A percentile compares a stretch with the other conserved stretches of the same genome.
These are phyloP conservation scores for Peterozyma xylosa DNA, from an alignment of 805 yeast genomes.

Conservation along the genomic window DNA sequence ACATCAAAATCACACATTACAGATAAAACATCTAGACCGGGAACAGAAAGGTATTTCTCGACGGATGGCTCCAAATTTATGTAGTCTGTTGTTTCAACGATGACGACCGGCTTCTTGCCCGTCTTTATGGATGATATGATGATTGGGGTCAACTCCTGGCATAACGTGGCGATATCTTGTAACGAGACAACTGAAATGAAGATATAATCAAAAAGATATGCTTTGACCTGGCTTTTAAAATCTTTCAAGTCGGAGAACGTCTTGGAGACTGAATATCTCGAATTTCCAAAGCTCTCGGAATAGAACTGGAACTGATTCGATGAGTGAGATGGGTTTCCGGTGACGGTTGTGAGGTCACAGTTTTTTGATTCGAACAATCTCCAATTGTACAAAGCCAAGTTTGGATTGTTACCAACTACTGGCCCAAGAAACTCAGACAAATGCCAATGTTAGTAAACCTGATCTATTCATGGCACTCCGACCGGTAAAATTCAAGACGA, in stretches of 20 bases:
- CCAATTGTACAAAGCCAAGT: constrained; percentile 54
- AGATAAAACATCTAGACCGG: constrained; percentile 36
- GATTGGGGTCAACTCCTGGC: constrained; percentile 28
- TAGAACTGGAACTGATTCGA: constrained; percentile 19
- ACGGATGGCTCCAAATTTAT: constrained; percentile 68
- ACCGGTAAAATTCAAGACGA: too few species aligned
- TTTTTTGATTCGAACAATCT: constrained; percentile 38
- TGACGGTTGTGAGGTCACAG: constrained; percentile 33
- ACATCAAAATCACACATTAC: constrained; percentile 59
- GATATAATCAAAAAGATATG: constrained; percentile 29
- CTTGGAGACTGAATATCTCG: constrained; percentile 17
- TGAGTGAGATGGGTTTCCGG: constrained; percentile 14
- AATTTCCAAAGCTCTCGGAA: constrained; percentile 24
- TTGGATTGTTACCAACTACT: constrained; percentile 47
- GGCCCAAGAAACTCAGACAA: too few species aligned
- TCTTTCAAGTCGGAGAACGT: constrained; percentile 4
- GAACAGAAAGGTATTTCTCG: constrained; percentile 28
- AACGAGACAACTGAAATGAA: constrained; percentile 39
- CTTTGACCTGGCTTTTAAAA: neutral
- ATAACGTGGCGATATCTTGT: constrained; percentile 40
- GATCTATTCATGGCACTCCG: too few species aligned
- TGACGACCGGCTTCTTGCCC: constrained; percentile 37
- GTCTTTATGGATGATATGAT: constrained; percentile 16
- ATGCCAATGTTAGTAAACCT: too few species aligned
- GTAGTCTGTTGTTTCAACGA: constrained; percentile 66